phyloP scores from a whole-genome alignment of 495 filamentous ascomycete species.

The Aspergillus incahuasiensis region DNA sequence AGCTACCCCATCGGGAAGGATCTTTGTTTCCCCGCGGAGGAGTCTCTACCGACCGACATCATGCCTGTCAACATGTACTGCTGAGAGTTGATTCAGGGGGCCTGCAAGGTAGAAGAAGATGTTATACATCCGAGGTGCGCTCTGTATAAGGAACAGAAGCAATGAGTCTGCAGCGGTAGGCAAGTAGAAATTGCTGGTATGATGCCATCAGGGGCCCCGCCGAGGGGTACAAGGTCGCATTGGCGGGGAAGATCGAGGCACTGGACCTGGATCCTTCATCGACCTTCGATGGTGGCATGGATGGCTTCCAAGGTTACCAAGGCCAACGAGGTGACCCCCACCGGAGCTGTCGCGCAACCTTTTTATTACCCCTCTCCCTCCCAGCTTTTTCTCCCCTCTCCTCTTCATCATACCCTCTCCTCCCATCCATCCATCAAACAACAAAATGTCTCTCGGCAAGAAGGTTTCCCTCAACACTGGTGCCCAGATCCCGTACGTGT shows the following conservation, averaged over 20 bases:
- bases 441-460: conserved; percentile 46
- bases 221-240: not conserved
- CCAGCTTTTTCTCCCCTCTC: not conserved
- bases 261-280: not conserved
- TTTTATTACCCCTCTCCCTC: conserved; percentile 9
- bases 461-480: conserved; percentile 43
- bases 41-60: conserved; percentile 11
- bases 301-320: not conserved
- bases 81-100: not conserved
- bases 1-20: conserved; percentile 7
- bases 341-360: conserved; percentile 9
- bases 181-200: not conserved
- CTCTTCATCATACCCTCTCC: not conserved
- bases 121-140: too few species aligned
- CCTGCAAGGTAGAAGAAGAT: not conserved
- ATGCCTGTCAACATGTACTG: not conserved
- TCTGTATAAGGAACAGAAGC: not conserved
- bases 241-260: not conserved
- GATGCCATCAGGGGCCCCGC: not conserved
- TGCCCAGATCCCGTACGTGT: conserved; percentile 38
- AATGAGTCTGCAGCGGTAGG: not conserved
- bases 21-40: conserved; percentile 2
- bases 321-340: conserved; percentile 12
- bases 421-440: not conserved
- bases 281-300: not conserved